Evolutionary conservation across 2,329 filamentous ascomycete genomes (phyloP).

Genomic region (Coniochaeta sp.): DNA sequence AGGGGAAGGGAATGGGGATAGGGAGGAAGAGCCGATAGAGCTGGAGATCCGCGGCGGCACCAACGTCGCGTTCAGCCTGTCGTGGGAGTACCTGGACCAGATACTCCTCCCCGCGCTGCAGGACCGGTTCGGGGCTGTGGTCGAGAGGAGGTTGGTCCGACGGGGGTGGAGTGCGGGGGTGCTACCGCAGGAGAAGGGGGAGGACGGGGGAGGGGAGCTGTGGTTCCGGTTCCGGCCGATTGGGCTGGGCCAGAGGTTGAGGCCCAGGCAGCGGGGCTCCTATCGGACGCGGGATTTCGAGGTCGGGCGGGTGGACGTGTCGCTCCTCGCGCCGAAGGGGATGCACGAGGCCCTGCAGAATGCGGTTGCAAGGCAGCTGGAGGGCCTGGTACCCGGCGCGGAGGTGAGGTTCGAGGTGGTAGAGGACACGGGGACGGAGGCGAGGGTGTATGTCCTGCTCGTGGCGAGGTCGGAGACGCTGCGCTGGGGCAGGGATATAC

Average conservation of each 20-base stretch:
- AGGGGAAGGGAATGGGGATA: no score
- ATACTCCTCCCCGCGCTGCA: slow-evolving; percentile 49
- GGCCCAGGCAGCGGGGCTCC: slow-evolving; percentile 4
- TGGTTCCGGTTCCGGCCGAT: slow-evolving; percentile 37
- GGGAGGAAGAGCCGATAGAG: slow-evolving; percentile 33
- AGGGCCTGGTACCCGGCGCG: slow-evolving; percentile 31
- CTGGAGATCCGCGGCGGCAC: slow-evolving; percentile 51
- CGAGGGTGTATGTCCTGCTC: slow-evolving; percentile 48
- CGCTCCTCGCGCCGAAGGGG: slow-evolving; percentile 39
- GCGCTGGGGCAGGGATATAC: slow-evolving; percentile 18
- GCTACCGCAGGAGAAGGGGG: slow-evolving; percentile 27
- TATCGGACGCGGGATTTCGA: slow-evolving; percentile 17
- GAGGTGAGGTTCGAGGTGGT: slow-evolving; percentile 35
- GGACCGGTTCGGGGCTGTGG: slow-evolving; percentile 37
- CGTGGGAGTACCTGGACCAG: slow-evolving; percentile 57
- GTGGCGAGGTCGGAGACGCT: slow-evolving; percentile 40
- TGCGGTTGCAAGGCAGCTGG: slow-evolving; percentile 31
- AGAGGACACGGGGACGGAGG: slow-evolving; percentile 43
- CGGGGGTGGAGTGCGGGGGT: slow-evolving; percentile 47
- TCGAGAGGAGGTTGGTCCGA: slow-evolving; percentile 34
- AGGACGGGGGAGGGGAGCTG: slow-evolving; percentile 37
- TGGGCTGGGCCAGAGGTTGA: slow-evolving; percentile 23
- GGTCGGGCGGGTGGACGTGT: slow-evolving; percentile 41
- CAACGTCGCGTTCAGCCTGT: slow-evolving; percentile 48
- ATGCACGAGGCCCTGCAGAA: slow-evolving; percentile 33